Percentiles rank a stretch among this genome's conserved stretches.
Evolutionary conservation across 192 early-diverging fungal species (phyloP).

Genomic region (Coemansia sp.): DNA sequence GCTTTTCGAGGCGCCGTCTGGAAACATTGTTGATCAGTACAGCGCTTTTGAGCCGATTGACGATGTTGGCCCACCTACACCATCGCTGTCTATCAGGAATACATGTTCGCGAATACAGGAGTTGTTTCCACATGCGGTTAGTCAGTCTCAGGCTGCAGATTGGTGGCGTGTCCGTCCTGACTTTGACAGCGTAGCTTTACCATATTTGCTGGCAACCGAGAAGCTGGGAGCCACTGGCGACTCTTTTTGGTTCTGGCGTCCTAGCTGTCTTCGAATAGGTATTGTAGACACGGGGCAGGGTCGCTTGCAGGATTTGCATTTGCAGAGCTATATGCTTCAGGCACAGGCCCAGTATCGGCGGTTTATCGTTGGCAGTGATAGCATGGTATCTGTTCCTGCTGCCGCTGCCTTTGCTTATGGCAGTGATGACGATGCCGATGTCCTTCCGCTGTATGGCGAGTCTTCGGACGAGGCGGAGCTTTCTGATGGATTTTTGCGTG

Average conservation of each 20-base stretch:
- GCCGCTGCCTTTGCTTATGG: background rate
- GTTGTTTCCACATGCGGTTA: background rate
- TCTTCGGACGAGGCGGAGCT: slow-evolving; percentile 26
- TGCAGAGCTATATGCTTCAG: slow-evolving; percentile 5
- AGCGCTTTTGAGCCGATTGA: background rate
- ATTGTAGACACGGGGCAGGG: background rate
- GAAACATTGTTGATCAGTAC: slow-evolving; percentile 16
- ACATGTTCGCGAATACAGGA: background rate
- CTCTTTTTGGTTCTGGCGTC: slow-evolving; percentile 23
- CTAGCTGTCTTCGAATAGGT: slow-evolving; percentile 1
- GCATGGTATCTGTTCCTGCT: background rate
- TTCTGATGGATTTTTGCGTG: slow-evolving; percentile 23
- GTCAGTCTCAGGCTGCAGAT: too few relatives aligned
- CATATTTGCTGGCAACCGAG: background rate
- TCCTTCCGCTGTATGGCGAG: slow-evolving; percentile 53
- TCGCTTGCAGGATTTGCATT: background rate
- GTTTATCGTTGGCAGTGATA: background rate
- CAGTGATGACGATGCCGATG: slow-evolving; percentile 13
- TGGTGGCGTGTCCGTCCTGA: too few relatives aligned
- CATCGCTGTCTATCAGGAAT: background rate
- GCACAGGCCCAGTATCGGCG: slow-evolving; percentile 12
- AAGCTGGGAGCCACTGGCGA: background rate
- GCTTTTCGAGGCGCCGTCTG: slow-evolving; percentile 2
- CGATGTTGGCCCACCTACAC: background rate
- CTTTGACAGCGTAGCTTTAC: background rate